These are phyloP conservation scores for Apiospora marii DNA, from an alignment of 2,329 filamentous ascomycete species.

Conservation along the genomic window DNA sequence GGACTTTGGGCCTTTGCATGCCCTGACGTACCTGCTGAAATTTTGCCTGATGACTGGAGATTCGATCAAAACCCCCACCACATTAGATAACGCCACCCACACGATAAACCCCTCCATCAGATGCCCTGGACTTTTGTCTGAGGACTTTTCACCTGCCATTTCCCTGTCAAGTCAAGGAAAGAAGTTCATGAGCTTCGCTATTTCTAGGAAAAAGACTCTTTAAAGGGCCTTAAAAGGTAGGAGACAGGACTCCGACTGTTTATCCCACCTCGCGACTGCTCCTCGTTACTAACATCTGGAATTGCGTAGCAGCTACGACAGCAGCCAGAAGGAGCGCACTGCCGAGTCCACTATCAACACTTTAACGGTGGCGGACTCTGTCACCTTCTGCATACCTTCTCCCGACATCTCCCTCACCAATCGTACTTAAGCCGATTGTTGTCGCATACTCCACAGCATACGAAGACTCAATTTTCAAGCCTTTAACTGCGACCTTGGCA, in stretches of 20 bases:
- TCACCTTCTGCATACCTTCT: constrained; percentile 6
- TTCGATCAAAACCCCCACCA: constrained; percentile 21
- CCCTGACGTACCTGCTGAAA: constrained; percentile 22
- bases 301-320: constrained; percentile 4
- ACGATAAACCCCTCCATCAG: constrained; percentile 24
- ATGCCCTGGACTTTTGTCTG: constrained; percentile 3
- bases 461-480: neutral
- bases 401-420: neutral
- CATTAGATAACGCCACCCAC: constrained; percentile 26
- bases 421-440: neutral
- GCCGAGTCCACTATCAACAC: neutral
- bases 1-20: constrained; percentile 10
- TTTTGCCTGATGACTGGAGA: constrained; percentile 14
- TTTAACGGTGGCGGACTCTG: constrained; percentile 16
- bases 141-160: neutral
- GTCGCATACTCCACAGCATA: neutral
- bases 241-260: neutral
- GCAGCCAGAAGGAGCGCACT: neutral
- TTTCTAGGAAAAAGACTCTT: neutral
- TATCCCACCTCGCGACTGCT: neutral
- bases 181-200: constrained; percentile 2
- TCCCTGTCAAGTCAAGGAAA: neutral
- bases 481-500: neutral
- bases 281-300: neutral
- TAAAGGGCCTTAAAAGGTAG: constrained; percentile 4